These are phyloP conservation scores for Tetrapisispora fleetii DNA, from an alignment of 805 yeast species.

Conservation along the genomic window DNA sequence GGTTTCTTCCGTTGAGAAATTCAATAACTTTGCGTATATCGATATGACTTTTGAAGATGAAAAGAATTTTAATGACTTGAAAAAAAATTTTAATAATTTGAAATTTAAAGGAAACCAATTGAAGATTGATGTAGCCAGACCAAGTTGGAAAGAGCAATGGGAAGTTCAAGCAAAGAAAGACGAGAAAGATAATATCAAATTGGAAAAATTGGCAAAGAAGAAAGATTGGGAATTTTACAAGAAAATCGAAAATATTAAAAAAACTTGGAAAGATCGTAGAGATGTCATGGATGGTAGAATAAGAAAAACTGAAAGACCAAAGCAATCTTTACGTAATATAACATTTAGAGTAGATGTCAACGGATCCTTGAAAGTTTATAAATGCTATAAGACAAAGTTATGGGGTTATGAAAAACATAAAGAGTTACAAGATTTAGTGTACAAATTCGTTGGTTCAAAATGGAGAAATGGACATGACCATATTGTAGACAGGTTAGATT, in stretches of 20 bases:
- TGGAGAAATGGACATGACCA: conserved; percentile 81
- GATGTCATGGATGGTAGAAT: conserved; percentile 48
- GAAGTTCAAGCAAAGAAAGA: conserved; percentile 36
- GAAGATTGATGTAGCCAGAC: conserved; percentile 52
- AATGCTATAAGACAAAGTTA: conserved; percentile 62
- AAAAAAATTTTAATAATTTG: conserved; percentile 54
- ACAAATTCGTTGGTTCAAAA: conserved; percentile 48
- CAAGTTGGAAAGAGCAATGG: conserved; percentile 41
- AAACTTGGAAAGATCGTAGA: conserved; percentile 35
- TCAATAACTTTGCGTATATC: conserved; percentile 52
- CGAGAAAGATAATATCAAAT: conserved; percentile 22
- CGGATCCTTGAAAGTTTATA: conserved; percentile 46
- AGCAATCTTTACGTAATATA: conserved; percentile 30
- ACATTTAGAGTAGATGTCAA: conserved; percentile 56
- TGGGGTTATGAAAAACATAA: conserved; percentile 85
- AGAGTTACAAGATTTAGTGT: conserved; percentile 50
- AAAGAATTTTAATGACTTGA: conserved; percentile 36
- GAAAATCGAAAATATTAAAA: conserved; percentile 30
- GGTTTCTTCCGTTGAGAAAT: conserved; percentile 41
- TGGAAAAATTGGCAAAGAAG: conserved; percentile 30
- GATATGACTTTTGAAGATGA: conserved; percentile 45
- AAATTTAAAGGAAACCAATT: conserved; percentile 66
- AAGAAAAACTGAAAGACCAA: conserved; percentile 46
- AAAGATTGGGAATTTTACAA: conserved; percentile 31
- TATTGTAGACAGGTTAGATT: conserved; percentile 51